These are phyloP conservation scores for Kazachstania sp. DNA, from an alignment of 1,139 yeast genomes.

Conservation along the genomic window DNA sequence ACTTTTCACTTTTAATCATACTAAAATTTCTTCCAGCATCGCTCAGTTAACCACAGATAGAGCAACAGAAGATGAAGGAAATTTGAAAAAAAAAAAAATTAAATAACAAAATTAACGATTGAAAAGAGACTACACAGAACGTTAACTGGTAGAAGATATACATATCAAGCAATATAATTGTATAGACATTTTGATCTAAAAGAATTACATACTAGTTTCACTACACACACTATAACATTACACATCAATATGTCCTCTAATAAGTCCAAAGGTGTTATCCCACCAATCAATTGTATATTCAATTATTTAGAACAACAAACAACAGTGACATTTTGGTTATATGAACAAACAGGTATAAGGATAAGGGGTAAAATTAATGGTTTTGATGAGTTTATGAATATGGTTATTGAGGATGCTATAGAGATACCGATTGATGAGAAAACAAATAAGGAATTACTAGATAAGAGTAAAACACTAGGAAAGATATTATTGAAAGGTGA, in stretches of 20 bases:
- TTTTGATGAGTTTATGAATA: conserved; percentile 95
- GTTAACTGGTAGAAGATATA: no score
- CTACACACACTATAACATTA: no score
- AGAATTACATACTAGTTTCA: no score
- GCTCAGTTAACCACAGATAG: no score
- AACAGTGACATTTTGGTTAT: conserved; percentile 77
- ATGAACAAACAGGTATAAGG: conserved; percentile 69
- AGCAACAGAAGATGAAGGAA: no score
- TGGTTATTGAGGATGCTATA: conserved; percentile 83
- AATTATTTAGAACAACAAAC: conserved; percentile 77
- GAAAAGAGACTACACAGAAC: no score
- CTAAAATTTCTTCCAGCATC: no score
- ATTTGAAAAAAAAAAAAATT: no score
- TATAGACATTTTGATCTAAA: no score
- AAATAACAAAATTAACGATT: no score
- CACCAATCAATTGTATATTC: conserved; percentile 88
- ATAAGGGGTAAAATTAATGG: conserved; percentile 82
- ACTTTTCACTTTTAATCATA: no score
- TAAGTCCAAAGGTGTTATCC: conserved; percentile 44
- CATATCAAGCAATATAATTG: no score
- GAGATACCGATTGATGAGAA: conserved; percentile 45
- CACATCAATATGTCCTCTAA: conserved; percentile 6
- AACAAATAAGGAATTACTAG: conserved; percentile 24
- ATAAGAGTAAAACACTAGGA: conserved; percentile 43
- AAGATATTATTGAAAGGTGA: conserved; percentile 84